A percentile compares a stretch with the other conserved stretches of the same genome.
Evolutionary conservation across 345 rosid genomes (phyloP).

Genomic region (Camelina laxa): DNA sequence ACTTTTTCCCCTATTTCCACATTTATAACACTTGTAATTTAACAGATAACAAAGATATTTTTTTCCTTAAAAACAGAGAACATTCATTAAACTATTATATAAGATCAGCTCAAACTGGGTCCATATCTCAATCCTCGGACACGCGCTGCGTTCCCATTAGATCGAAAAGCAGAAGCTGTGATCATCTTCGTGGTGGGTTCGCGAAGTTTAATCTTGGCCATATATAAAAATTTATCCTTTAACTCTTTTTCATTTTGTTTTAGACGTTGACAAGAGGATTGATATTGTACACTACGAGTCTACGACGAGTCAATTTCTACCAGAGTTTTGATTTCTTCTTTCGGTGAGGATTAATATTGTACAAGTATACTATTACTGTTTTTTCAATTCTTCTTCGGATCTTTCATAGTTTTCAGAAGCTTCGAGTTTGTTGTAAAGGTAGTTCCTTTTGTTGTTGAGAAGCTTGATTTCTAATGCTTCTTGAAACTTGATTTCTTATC

Average conservation of each 20-base stretch:
- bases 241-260: background rate
- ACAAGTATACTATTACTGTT: too few relatives aligned
- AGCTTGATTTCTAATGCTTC: background rate
- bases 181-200: constrained; percentile 39
- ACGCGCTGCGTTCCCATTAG: constrained; percentile 38
- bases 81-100: background rate
- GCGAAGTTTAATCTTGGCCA: constrained; percentile 33
- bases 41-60: background rate
- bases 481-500: constrained; percentile 7
- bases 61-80: background rate
- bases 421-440: constrained; percentile 29
- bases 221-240: background rate
- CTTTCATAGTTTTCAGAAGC: constrained; percentile 31
- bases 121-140: constrained; percentile 37
- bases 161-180: constrained; percentile 19
- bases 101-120: constrained; percentile 24
- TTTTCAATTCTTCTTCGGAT: constrained; percentile 20
- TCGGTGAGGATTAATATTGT: constrained; percentile 11
- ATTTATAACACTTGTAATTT: background rate
- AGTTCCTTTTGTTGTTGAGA: constrained; percentile 19
- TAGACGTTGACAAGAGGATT: constrained; percentile 37
- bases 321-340: constrained; percentile 23
- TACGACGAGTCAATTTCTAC: constrained; percentile 22
- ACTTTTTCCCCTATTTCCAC: constrained; percentile 20
- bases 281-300: constrained; percentile 34